These are phyloP conservation scores for Schizothecium vesticola DNA, from an alignment of 495 filamentous ascomycete genomes.

Conservation along the genomic window DNA sequence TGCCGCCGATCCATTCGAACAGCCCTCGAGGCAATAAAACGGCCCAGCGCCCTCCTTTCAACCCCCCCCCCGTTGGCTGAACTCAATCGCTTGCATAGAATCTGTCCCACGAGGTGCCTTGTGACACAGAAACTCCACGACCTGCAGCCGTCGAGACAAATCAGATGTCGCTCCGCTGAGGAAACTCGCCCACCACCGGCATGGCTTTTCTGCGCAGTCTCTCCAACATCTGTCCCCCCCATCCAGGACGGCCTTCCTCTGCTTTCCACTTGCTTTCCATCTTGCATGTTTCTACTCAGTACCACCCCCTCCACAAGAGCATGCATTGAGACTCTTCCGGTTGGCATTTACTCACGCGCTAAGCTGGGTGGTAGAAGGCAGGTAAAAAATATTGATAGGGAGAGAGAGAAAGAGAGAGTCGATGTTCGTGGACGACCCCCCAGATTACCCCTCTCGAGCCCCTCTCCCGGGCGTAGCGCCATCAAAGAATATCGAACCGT, in stretches of 20 bases:
- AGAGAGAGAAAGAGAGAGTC: too few relatives aligned
- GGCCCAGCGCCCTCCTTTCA: constrained; percentile 6
- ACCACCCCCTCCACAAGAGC: neutral
- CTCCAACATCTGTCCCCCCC: neutral
- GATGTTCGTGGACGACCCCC: neutral
- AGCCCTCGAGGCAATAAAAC: neutral
- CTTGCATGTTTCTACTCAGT: neutral
- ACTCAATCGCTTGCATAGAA: constrained; percentile 21
- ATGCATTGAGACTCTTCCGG: neutral
- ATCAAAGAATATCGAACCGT: neutral
- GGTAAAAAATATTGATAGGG: too few relatives aligned
- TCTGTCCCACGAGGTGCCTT: constrained; percentile 21
- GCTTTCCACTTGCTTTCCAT: neutral
- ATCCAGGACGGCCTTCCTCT: neutral
- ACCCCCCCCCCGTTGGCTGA: constrained; percentile 21
- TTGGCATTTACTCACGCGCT: too few relatives aligned
- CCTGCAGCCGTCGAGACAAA: constrained; percentile 6
- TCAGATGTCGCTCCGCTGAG: constrained; percentile 9
- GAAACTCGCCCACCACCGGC: constrained; percentile 2
- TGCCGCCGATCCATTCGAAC: neutral
- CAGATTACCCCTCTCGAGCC: neutral
- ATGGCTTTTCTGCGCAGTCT: constrained; percentile 2
- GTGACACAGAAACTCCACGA: constrained; percentile 12
- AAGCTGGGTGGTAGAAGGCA: too few relatives aligned
- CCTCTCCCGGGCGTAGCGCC: neutral